phyloP scores from a whole-genome alignment of 2,329 filamentous ascomycete genomes.

The Colletotrichum neosansevieriae region DNA sequence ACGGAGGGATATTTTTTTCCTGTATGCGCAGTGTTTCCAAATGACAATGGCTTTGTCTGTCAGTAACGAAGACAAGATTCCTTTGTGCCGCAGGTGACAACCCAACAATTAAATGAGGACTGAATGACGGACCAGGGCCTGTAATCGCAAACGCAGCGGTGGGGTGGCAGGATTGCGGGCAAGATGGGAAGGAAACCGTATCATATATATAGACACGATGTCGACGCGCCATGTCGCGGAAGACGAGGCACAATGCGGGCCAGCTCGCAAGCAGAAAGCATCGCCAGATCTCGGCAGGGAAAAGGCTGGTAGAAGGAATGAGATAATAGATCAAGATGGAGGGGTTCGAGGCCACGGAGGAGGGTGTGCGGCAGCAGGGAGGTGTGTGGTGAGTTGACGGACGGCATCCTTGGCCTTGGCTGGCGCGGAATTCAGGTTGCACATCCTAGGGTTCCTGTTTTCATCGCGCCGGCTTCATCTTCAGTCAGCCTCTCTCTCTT shows the following conservation, averaged over 20 bases:
- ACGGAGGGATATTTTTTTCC: constrained; percentile 6
- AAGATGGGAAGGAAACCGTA: constrained; percentile 32
- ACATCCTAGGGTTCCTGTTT: constrained; percentile 34
- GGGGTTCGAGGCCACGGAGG: constrained; percentile 25
- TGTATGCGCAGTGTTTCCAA: background rate
- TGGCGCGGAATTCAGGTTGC: constrained; percentile 31
- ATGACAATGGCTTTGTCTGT: constrained; percentile 32
- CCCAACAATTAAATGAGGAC: constrained; percentile 20
- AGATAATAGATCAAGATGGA: constrained; percentile 36
- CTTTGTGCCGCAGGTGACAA: constrained; percentile 11
- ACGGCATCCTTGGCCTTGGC: constrained; percentile 36
- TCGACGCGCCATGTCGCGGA: constrained; percentile 30
- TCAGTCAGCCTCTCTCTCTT: constrained; percentile 35
- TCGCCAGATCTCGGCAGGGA: constrained; percentile 37
- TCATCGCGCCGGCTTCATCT: constrained; percentile 29
- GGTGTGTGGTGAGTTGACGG: constrained; percentile 29
- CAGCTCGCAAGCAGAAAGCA: constrained; percentile 27
- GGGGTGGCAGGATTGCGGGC: constrained; percentile 33
- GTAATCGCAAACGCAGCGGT: constrained; percentile 1
- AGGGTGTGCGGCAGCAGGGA: constrained; percentile 34
- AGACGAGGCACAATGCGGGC: constrained; percentile 32
- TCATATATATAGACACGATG: constrained; percentile 38
- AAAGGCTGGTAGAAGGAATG: constrained; percentile 32
- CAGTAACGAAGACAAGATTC: background rate
- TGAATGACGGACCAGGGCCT: constrained; percentile 13